phyloP scores from a whole-genome alignment of 140 eudicot species.

The Erigeron philadelphicus region DNA sequence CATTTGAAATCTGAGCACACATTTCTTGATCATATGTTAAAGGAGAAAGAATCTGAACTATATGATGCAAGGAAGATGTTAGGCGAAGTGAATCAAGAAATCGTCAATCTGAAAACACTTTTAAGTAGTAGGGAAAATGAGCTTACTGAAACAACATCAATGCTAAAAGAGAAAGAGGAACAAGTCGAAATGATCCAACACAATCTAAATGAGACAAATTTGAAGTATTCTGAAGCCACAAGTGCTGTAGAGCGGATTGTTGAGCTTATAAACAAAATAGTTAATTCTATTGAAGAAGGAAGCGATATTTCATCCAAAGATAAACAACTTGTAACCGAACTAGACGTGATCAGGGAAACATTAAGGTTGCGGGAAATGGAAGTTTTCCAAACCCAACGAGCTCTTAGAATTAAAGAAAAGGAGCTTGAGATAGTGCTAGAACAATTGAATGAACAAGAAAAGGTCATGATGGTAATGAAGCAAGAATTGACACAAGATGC shows the following conservation, averaged over 20 bases:
- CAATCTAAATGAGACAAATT: conserved; percentile 42
- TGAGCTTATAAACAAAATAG: conserved; percentile 54
- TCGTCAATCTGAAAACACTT: conserved; percentile 46
- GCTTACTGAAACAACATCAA: conserved; percentile 41
- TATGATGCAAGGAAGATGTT: conserved; percentile 40
- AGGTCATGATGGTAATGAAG: conserved; percentile 53
- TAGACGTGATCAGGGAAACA: conserved; percentile 49
- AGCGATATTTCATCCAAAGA: conserved; percentile 24
- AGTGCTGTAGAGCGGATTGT: conserved; percentile 49
- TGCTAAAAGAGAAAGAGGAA: conserved; percentile 54
- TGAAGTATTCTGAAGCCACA: conserved; percentile 63
- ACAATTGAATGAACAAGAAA: conserved; percentile 51
- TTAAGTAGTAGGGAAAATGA: conserved; percentile 45
- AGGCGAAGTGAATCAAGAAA: conserved; percentile 52
- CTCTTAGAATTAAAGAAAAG: conserved; percentile 51
- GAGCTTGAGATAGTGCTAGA: conserved; percentile 44
- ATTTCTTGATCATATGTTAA: conserved; percentile 47
- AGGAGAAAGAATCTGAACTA: conserved; percentile 62
- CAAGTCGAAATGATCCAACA: conserved; percentile 40
- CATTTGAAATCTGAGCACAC: conserved; percentile 48
- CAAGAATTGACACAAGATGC: conserved; percentile 41
- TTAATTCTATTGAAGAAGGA: conserved; percentile 33
- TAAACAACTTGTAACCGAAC: conserved; percentile 59
- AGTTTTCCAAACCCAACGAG: conserved; percentile 56
- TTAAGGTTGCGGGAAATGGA: conserved; percentile 68